Evolutionary conservation across 345 rosid genomes (phyloP).

Genomic region (Syzygium aqueum): DNA sequence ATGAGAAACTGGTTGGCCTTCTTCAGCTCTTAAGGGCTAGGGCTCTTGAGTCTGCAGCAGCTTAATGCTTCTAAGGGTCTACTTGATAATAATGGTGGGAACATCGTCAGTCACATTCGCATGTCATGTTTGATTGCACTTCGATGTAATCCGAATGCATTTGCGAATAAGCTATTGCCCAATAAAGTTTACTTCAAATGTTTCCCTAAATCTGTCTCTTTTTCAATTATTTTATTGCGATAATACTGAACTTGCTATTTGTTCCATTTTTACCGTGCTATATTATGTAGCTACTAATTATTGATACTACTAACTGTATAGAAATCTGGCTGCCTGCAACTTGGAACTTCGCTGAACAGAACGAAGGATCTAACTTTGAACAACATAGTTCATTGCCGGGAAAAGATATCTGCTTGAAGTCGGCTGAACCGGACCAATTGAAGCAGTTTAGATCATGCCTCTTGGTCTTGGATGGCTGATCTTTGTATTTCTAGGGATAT

Average conservation of each 20-base stretch:
- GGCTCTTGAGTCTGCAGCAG: not conserved
- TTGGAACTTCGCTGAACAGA: not conserved
- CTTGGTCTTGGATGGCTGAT: not conserved
- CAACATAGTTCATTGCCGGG: not conserved
- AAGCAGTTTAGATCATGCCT: not conserved
- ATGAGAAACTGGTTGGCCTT: conserved; percentile 14
- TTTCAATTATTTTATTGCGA: not conserved
- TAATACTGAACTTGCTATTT: not conserved
- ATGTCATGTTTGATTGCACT: not conserved
- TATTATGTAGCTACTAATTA: not conserved
- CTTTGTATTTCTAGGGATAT: not conserved
- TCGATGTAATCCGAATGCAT: not conserved
- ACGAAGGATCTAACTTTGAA: not conserved
- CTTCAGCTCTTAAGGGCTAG: conserved; percentile 11
- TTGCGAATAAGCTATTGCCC: not conserved
- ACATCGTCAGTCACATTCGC: not conserved
- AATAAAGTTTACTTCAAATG: not conserved
- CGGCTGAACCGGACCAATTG: not conserved
- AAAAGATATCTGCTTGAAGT: not conserved
- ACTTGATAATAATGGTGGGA: not conserved
- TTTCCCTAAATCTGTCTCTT: not conserved
- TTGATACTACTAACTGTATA: not conserved
- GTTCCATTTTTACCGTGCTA: not conserved
- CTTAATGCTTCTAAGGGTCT: not conserved
- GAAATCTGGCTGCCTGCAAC: not conserved